These are phyloP conservation scores for Yarrowia phangngaensis DNA, from an alignment of 805 yeast species.

Conservation along the genomic window DNA sequence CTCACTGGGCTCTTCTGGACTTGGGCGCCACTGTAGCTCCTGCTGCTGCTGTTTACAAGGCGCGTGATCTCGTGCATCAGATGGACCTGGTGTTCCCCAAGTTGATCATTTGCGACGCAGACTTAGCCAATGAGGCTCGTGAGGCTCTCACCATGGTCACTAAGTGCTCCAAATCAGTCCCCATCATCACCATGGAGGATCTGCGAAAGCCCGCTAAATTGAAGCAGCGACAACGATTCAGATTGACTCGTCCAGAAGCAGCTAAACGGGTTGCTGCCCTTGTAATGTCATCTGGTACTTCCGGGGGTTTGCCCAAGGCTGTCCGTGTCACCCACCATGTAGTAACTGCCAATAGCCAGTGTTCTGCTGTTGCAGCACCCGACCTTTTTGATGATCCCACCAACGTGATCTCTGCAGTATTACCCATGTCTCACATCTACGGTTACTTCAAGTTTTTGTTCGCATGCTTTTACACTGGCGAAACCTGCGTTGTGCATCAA, in stretches of 20 bases:
- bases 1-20: slow-evolving; percentile 36
- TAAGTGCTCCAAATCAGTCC: slow-evolving; percentile 36
- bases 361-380: slow-evolving; percentile 37
- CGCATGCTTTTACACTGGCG: slow-evolving; percentile 33
- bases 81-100: slow-evolving; percentile 26
- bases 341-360: slow-evolving; percentile 45
- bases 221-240: slow-evolving; percentile 18
- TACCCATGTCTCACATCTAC: slow-evolving; percentile 38
- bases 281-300: slow-evolving; percentile 40
- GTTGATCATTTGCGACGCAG: slow-evolving; percentile 1
- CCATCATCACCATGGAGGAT: slow-evolving; percentile 14
- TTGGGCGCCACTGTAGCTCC: slow-evolving; percentile 39
- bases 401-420: slow-evolving; percentile 38
- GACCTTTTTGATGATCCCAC: slow-evolving; percentile 39
- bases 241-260: slow-evolving; percentile 18
- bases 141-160: slow-evolving; percentile 44
- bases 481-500: slow-evolving; percentile 34
- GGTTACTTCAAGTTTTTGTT: slow-evolving; percentile 36
- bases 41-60: slow-evolving; percentile 38
- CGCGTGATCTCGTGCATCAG: slow-evolving; percentile 36
- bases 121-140: background rate
- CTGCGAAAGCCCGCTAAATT: slow-evolving; percentile 3
- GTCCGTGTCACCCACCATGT: slow-evolving; percentile 62
- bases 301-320: slow-evolving; percentile 69
- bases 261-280: slow-evolving; percentile 32